A percentile compares a stretch with the other conserved stretches of the same genome.
Conservation (phyloP, 2,329 filamentous ascomycete genomes). For the Diaporthe sp. region DNA sequence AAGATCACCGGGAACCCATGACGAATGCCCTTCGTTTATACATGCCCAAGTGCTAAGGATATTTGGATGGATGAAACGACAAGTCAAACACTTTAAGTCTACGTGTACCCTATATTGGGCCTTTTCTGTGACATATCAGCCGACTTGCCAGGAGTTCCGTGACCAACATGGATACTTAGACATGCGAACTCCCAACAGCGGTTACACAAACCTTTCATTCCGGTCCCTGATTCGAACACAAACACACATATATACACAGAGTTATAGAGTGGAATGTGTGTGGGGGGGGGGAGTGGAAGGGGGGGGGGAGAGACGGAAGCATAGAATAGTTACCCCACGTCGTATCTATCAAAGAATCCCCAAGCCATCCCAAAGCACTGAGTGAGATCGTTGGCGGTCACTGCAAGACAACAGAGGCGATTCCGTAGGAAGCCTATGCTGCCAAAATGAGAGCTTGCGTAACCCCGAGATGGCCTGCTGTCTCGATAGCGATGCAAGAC, state of each 20-base stretch:
- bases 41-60: not conserved
- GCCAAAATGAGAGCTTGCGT: too few species aligned
- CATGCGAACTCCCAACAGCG: not conserved
- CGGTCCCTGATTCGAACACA: not conserved
- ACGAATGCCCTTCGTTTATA: not conserved
- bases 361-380: too few species aligned
- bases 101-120: not conserved
- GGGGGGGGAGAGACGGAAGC: too few species aligned
- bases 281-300: too few species aligned
- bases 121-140: not conserved
- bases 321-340: too few species aligned
- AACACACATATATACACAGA: not conserved
- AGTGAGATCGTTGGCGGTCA: too few species aligned
- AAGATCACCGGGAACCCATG: not conserved
- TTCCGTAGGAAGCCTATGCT: too few species aligned
- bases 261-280: too few species aligned
- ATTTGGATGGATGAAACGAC: not conserved
- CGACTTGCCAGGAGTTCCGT: not conserved
- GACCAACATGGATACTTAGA: slow-evolving; percentile 4
- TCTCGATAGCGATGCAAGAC: not conserved
- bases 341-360: too few species aligned
- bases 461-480: too few species aligned
- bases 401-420: too few species aligned
- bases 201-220: not conserved
- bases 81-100: not conserved